These are phyloP conservation scores for Ampelomyces quisqualis DNA, from an alignment of 2,329 filamentous ascomycete species.

Conservation along the genomic window DNA sequence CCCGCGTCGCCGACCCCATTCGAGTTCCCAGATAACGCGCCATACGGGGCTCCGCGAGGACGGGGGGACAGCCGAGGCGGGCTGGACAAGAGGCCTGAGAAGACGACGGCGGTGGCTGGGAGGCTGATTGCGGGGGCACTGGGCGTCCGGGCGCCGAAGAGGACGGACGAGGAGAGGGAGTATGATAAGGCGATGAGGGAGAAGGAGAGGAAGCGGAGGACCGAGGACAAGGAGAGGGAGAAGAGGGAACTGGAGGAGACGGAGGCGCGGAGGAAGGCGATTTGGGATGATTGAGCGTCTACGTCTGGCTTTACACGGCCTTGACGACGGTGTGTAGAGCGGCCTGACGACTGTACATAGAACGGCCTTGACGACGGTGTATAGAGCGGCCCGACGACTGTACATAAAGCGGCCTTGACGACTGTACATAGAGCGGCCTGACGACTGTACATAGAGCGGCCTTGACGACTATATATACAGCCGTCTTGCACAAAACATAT, in stretches of 20 bases:
- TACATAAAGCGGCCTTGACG: no score
- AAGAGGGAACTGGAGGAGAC: constrained; percentile 62
- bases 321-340: no score
- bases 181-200: constrained; percentile 82
- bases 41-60: constrained; percentile 18
- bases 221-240: constrained; percentile 69
- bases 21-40: constrained; percentile 33
- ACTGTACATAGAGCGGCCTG: no score
- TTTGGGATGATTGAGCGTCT: constrained; percentile 70
- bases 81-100: constrained; percentile 66
- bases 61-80: constrained; percentile 26
- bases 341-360: no score
- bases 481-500: no score
- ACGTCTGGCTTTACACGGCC: background rate
- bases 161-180: constrained; percentile 83
- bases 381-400: no score
- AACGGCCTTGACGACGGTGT: no score
- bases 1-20: constrained; percentile 40
- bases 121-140: constrained; percentile 87
- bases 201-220: constrained; percentile 76
- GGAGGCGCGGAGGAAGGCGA: constrained; percentile 75
- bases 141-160: constrained; percentile 75
- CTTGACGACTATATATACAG: no score
- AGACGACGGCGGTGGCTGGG: constrained; percentile 87
- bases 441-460: no score